Evolutionary conservation across 2,329 filamentous ascomycete species (phyloP).

Genomic region (Penicillium sp.): DNA sequence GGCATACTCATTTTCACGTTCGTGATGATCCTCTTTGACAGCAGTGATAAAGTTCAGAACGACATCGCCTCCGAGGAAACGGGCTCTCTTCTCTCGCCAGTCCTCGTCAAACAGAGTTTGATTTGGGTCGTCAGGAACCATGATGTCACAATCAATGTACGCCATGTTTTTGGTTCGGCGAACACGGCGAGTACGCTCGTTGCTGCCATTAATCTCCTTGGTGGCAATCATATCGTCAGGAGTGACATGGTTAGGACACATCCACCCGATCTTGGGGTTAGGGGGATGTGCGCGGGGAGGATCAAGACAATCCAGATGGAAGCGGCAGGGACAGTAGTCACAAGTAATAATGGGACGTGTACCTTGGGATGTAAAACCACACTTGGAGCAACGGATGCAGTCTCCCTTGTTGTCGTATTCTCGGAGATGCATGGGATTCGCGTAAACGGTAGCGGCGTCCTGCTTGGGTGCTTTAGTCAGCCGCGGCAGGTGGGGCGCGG

Average conservation of each 20-base stretch:
- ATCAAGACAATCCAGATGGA: slow-evolving; percentile 91
- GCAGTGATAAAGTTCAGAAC: slow-evolving; percentile 19
- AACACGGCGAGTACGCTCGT: slow-evolving; percentile 42
- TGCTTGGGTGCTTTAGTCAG: slow-evolving; percentile 25
- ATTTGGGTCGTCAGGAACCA: slow-evolving; percentile 14
- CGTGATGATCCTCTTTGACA: slow-evolving; percentile 12
- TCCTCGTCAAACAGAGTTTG: slow-evolving; percentile 21
- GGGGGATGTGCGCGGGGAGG: slow-evolving; percentile 79
- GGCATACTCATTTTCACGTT: slow-evolving; percentile 5
- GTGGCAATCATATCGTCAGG: slow-evolving; percentile 58
- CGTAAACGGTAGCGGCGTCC: slow-evolving; percentile 18
- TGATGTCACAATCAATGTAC: slow-evolving; percentile 16
- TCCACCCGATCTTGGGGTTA: slow-evolving; percentile 70
- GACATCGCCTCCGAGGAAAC: slow-evolving; percentile 17
- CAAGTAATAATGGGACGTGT: slow-evolving; percentile 78
- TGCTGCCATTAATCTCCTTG: slow-evolving; percentile 53
- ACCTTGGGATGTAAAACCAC: slow-evolving; percentile 62
- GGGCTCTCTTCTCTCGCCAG: slow-evolving; percentile 18
- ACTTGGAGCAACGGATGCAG: slow-evolving; percentile 72
- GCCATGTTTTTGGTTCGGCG: slow-evolving; percentile 31
- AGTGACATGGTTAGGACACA: slow-evolving; percentile 82
- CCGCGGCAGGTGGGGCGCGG: slow-evolving; percentile 23
- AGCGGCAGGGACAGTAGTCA: slow-evolving; percentile 75
- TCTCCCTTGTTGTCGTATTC: slow-evolving; percentile 70
- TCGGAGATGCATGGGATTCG: slow-evolving; percentile 44